phyloP scores from a whole-genome alignment of 1,139 yeast genomes.

The Pichia sp. region DNA sequence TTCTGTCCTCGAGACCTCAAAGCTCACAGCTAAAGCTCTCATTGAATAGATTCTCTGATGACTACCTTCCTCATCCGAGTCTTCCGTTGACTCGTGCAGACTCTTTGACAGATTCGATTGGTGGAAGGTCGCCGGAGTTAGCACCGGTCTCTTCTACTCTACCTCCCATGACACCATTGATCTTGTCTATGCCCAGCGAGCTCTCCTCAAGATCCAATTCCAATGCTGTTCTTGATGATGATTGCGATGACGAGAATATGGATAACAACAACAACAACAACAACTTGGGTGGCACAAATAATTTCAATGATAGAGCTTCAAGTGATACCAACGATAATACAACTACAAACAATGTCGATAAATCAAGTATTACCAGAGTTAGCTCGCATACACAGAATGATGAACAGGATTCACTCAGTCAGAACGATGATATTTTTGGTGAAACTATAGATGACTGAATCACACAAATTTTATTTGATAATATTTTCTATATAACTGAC shows the following conservation, averaged over 20 bases:
- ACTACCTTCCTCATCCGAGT: slow-evolving; percentile 3
- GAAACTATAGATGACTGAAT: slow-evolving; percentile 19
- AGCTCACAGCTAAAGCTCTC: slow-evolving; percentile 10
- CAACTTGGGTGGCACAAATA: neutral
- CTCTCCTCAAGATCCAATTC: slow-evolving; percentile 17
- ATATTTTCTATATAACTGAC: neutral
- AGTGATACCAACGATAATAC: slow-evolving; percentile 15
- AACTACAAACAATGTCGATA: neutral
- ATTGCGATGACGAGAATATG: slow-evolving; percentile 14
- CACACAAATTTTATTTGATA: neutral
- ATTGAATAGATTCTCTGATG: slow-evolving; percentile 10
- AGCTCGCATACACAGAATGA: slow-evolving; percentile 12
- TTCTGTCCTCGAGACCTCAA: neutral
- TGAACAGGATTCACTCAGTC: slow-evolving; percentile 6
- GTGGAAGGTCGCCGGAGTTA: slow-evolving; percentile 33
- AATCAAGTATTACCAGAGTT: neutral
- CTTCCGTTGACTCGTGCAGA: slow-evolving; percentile 20
- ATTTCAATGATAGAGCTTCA: neutral
- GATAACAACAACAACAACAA: neutral
- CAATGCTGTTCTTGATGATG: slow-evolving; percentile 14
- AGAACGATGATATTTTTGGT: slow-evolving; percentile 27
- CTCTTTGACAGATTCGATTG: slow-evolving; percentile 27
- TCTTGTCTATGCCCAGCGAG: slow-evolving; percentile 26
- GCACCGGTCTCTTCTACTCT: slow-evolving; percentile 31
- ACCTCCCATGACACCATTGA: slow-evolving; percentile 35